These are phyloP conservation scores for Russula brevipes DNA, from an alignment of 768 basidiomycete genomes.

Conservation along the genomic window DNA sequence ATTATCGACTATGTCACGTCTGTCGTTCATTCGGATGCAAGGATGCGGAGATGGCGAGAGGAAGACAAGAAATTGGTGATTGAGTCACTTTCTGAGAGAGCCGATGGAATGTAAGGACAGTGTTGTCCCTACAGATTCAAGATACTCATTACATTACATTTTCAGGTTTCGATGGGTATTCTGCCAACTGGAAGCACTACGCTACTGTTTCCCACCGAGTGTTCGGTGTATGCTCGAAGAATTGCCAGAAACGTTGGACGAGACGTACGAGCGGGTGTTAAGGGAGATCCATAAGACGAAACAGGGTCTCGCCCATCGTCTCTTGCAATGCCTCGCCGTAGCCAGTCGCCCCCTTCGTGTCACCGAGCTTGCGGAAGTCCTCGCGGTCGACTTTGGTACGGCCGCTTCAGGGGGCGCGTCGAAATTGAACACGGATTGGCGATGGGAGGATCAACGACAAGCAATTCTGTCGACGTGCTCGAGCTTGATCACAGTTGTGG, in stretches of 20 bases:
- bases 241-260: background rate
- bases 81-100: background rate
- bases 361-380: background rate
- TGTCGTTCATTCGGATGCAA: background rate
- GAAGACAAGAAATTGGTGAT: background rate
- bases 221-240: background rate
- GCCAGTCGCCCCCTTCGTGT: background rate
- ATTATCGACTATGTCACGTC: background rate
- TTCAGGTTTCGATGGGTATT: background rate
- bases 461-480: background rate
- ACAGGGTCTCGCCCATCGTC: background rate
- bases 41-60: background rate
- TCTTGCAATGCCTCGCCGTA: background rate
- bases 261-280: slow-evolving; percentile 1
- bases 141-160: too few relatives aligned
- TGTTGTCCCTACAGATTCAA: too few relatives aligned
- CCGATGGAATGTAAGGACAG: background rate
- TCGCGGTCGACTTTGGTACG: background rate
- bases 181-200: background rate
- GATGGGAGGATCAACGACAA: background rate
- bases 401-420: background rate
- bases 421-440: background rate
- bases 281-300: background rate
- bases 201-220: background rate
- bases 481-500: background rate